Evolutionary conservation across 2,329 filamentous ascomycete species (phyloP).

Genomic region (Beauveria australis): DNA sequence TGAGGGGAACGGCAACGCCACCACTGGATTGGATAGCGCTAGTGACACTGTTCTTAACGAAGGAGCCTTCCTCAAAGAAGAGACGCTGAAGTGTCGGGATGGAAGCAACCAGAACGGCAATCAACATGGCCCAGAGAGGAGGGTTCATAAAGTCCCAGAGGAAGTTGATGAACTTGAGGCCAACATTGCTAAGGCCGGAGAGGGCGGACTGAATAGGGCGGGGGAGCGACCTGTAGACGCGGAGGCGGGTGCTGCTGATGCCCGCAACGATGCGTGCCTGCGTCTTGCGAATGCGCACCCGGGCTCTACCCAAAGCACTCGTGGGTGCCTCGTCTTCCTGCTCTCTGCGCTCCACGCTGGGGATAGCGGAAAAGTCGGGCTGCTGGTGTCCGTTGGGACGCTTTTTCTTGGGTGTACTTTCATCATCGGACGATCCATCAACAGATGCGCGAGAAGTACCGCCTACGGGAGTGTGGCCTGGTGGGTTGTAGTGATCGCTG

Average conservation of each 20-base stretch:
- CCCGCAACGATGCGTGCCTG: not conserved
- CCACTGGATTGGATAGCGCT: constrained; percentile 78
- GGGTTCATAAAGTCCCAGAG: constrained; percentile 97
- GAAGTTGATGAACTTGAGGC: constrained; percentile 48
- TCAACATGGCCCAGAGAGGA: constrained; percentile 92
- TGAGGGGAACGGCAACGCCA: constrained; percentile 87
- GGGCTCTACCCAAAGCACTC: constrained; percentile 28
- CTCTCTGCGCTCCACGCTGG: constrained; percentile 36
- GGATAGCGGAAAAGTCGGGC: constrained; percentile 54
- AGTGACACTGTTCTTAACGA: constrained; percentile 88
- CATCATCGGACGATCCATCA: constrained; percentile 41
- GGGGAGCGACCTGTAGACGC: constrained; percentile 28
- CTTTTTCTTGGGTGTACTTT: constrained; percentile 24
- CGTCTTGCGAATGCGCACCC: constrained; percentile 18
- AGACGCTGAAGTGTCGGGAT: constrained; percentile 72
- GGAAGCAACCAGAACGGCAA: constrained; percentile 83
- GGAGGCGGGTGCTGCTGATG: not conserved
- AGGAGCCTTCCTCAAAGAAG: constrained; percentile 84
- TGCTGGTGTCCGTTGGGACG: constrained; percentile 25
- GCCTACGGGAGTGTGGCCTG: constrained; percentile 46
- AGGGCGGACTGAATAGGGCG: constrained; percentile 30
- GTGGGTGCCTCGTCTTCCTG: constrained; percentile 19
- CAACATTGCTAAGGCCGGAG: constrained; percentile 23
- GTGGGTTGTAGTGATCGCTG: constrained; percentile 40
- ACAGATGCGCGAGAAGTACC: constrained; percentile 42